Evolutionary conservation across 805 yeast species (phyloP), one percentile per base, ranked within the genome.

Genomic region (Candida cerambycidarum): DNA sequence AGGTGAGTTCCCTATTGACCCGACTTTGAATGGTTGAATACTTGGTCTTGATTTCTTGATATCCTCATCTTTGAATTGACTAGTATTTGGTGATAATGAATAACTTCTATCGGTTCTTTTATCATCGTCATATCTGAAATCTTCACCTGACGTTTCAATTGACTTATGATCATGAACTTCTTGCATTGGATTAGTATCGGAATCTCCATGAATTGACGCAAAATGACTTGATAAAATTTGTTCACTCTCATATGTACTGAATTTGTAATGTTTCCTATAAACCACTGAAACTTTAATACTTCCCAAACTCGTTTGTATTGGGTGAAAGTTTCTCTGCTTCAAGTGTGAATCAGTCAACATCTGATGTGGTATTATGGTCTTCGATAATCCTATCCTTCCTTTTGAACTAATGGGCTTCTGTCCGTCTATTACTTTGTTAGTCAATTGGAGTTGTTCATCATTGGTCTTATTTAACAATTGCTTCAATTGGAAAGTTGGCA

Each of bases 321-420:
- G 88, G 4, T 78, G 74, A 42, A 93, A 76, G 42, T 72, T 72
- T 53, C 79, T 79, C 38, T 83, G 85, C 18, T 72, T 73, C 45
- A 85, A 65, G 54, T 83, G 87, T 13, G 80, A 65, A 23, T 63
- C 65, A 14, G 56, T 45, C 14, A 61, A 55, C 61, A 61, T 55
- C 41, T 63, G 69, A 42, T 59, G 68, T 46, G 62, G 79, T 43
- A 80, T 74, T 2, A 83, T 74, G 3, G 83, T 67, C 58, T 85
- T 84, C 47, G 92, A 82, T 41, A 92, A 71, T 0, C 97, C 97
- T 17, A 89, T 77, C 47, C 97, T 69, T 2, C 96, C 96, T 57
- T 82, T 83, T 1, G 95, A 83, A 9, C 82, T 71, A 21, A 90
- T 85, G 0, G 93, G 84, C 50, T 80, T 78, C 12, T 83, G 76